Conservation (phyloP, 2,329 filamentous ascomycete species). For the Rutstroemia sydowiana region DNA sequence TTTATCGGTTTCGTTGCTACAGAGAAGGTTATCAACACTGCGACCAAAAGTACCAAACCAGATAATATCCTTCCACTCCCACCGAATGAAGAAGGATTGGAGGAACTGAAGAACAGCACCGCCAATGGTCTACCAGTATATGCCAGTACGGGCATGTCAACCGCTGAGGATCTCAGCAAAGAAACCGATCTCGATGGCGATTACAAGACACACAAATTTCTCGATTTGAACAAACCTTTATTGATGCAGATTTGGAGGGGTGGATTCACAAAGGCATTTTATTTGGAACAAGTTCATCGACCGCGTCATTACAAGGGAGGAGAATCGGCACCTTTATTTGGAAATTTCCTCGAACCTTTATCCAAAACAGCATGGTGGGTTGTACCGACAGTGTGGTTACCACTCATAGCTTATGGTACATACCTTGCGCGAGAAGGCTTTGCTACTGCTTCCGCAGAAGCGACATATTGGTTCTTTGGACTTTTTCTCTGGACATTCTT, state of each 20-base stretch:
- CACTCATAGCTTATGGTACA: slow-evolving; percentile 67
- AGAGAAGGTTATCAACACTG: slow-evolving; percentile 35
- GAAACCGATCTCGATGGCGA: slow-evolving; percentile 73
- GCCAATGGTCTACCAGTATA: slow-evolving; percentile 38
- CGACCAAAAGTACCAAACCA: slow-evolving; percentile 31
- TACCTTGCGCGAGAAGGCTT: slow-evolving; percentile 58
- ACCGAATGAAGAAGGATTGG: slow-evolving; percentile 39
- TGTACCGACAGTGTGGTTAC: slow-evolving; percentile 77
- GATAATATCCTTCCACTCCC: slow-evolving; percentile 44
- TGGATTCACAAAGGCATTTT: slow-evolving; percentile 91
- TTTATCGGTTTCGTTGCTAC: slow-evolving; percentile 72
- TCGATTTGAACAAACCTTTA: slow-evolving; percentile 79
- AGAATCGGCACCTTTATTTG: slow-evolving; percentile 85
- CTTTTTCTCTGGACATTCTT: slow-evolving; percentile 79
- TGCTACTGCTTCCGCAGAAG: slow-evolving; percentile 38
- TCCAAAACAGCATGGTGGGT: slow-evolving; percentile 94
- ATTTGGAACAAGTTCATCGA: slow-evolving; percentile 90
- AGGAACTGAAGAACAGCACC: slow-evolving; percentile 36
- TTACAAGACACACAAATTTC: slow-evolving; percentile 87
- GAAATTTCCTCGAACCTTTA: slow-evolving; percentile 97
- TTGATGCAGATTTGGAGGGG: slow-evolving; percentile 83
- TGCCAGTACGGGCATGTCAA: slow-evolving; percentile 74
- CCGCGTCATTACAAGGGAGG: slow-evolving; percentile 94
- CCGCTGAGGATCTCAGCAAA: slow-evolving; percentile 74
- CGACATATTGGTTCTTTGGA: slow-evolving; percentile 61